phyloP scores from a whole-genome alignment of 2,329 filamentous ascomycete genomes.

The Ceratocystis albifundus region DNA sequence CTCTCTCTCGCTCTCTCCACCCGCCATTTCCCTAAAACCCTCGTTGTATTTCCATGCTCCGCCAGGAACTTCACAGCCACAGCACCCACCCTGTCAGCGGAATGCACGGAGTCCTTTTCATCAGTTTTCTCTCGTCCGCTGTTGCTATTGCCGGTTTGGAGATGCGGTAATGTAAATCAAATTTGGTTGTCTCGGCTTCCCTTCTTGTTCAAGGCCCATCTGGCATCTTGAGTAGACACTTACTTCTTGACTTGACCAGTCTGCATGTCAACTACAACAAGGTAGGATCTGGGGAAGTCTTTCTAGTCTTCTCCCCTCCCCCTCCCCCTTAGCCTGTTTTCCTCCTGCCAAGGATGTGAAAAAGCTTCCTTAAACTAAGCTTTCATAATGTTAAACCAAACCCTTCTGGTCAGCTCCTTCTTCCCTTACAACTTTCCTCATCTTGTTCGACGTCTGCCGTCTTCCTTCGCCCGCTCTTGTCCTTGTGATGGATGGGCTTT shows the following conservation, averaged over 20 bases:
- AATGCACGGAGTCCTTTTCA: background rate
- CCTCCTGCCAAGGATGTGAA: background rate
- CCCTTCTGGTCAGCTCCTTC: background rate
- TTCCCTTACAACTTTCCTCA: background rate
- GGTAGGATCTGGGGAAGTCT: background rate
- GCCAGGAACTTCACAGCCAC: background rate
- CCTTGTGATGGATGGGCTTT: background rate
- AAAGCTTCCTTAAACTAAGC: slow-evolving; percentile 8
- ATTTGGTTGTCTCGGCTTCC: background rate
- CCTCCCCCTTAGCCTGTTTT: background rate
- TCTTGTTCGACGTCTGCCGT: background rate
- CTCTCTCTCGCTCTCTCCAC: background rate
- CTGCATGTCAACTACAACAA: background rate
- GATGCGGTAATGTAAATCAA: background rate
- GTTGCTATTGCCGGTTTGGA: background rate
- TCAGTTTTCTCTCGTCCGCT: background rate
- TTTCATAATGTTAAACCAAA: background rate
- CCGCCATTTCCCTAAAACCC: background rate
- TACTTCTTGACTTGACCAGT: background rate
- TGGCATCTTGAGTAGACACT: background rate
- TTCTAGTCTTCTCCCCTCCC: background rate
- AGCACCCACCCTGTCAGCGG: background rate
- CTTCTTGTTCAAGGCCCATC: background rate
- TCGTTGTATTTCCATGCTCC: background rate
- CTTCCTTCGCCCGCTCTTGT: background rate